Evolutionary conservation across 2,329 filamentous ascomycete genomes (phyloP), one percentile per base, ranked within the genome.

Genomic region (Geosmithia morbida): DNA sequence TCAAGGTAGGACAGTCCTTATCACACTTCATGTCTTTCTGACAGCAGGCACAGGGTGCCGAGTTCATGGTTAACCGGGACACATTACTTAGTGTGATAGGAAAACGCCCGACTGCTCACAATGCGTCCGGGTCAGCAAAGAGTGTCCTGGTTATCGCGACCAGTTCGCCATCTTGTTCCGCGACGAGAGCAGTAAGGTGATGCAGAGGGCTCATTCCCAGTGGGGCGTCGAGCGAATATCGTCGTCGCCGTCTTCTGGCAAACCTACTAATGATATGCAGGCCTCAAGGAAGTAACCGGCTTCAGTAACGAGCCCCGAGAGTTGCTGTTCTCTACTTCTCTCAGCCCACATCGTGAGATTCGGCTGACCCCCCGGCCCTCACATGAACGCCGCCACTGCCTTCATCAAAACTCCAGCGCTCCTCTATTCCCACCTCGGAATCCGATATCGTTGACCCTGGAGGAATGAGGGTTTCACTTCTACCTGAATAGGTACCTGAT

Each of bases 51-150:
- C n/a, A n/a, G n/a, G n/a, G n/a, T n/a, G n/a, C n/a, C n/a, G n/a
- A n/a, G n/a, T n/a, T n/a, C n/a, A n/a, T n/a, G n/a, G n/a, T n/a
- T n/a, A n/a, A n/a, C n/a, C n/a, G n/a, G n/a, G n/a, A n/a, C n/a
- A n/a, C n/a, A n/a, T n/a, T n/a, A n/a, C n/a, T n/a, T 51, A 78
- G 75, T 83, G 79, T 61, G 78, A 82, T 59, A 78, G 77, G 57
- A 67, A 69, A 44, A 67, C 66, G 41, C 78, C 79, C 5, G 69
- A 75, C 55, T 83, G 79, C 55, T 75, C 75, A 20, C 78, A 82
- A 66, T 82, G 79, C 56, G 64, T 72, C 43, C 74, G 77, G 41
- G 70, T 77, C 43, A 69, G 71, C 55, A 76, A 77, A 59, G 70
- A 66, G 54, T 83, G 79, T 53, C 75, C 77, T 18, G 79, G 79